Conservation (phyloP, 2,329 filamentous ascomycete genomes). For the Colletotrichum eremochloae region DNA sequence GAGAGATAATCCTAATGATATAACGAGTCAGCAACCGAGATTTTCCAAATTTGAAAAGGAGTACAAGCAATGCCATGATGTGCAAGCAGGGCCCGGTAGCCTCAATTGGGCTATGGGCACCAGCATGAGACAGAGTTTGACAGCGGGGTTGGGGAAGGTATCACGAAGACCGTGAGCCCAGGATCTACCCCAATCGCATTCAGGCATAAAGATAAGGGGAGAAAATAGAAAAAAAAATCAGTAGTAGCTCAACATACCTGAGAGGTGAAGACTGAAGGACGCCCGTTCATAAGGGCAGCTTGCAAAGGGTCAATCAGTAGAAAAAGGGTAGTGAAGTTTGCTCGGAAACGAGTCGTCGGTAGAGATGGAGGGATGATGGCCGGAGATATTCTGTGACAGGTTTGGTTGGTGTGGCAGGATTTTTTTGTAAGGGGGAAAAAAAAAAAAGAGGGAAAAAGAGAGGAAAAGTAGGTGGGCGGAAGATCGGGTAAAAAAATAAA, state of each 20-base stretch:
- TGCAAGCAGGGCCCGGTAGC: conserved; percentile 18
- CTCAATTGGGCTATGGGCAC: conserved; percentile 30
- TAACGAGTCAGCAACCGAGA: conserved; percentile 57
- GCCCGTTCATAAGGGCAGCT: conserved; percentile 87
- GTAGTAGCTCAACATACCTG: conserved; percentile 70
- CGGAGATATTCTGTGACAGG: conserved; percentile 36
- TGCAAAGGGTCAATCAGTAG: conserved; percentile 50
- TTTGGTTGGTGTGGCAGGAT: conserved; percentile 21
- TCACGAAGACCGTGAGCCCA: conserved; percentile 31
- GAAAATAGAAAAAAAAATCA: no score
- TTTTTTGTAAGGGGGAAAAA: conserved; percentile 14
- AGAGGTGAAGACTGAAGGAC: conserved; percentile 87
- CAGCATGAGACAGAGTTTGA: conserved; percentile 31
- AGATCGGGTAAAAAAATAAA: conserved; percentile 38
- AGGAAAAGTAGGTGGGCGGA: conserved; percentile 34
- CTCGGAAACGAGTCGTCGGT: conserved; percentile 39
- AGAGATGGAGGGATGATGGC: conserved; percentile 29
- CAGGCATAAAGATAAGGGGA: neutral
- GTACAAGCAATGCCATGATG: neutral
- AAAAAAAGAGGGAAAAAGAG: conserved; percentile 42
- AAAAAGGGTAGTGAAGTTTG: conserved; percentile 41
- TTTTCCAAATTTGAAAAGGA: conserved; percentile 10
- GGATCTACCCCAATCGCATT: neutral
- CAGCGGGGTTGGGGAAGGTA: conserved; percentile 33
- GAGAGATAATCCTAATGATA: conserved; percentile 78